These are phyloP conservation scores for Rhamnella rubrinervis DNA, from an alignment of 331 rosid species.

Conservation along the genomic window DNA sequence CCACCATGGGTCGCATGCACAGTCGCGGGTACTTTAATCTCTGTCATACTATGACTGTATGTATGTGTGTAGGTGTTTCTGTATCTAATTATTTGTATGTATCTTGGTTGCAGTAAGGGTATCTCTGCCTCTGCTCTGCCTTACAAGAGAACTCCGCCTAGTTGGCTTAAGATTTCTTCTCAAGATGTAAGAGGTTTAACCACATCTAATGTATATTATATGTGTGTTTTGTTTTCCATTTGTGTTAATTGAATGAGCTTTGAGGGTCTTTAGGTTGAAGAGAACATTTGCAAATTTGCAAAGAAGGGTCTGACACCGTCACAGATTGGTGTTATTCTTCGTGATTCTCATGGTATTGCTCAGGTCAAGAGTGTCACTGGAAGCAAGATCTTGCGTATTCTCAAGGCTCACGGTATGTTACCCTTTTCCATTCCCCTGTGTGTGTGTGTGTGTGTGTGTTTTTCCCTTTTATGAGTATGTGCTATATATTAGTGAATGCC, in stretches of 20 bases:
- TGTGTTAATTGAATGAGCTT: neutral
- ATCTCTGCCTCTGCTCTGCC: slow-evolving; percentile 35
- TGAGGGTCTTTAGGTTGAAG: slow-evolving; percentile 17
- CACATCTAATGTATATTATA: neutral
- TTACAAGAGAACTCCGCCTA: slow-evolving; percentile 30
- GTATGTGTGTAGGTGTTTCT: slow-evolving; percentile 2
- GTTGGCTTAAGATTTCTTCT: slow-evolving; percentile 34
- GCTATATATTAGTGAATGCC: neutral
- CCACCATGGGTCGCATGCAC: slow-evolving; percentile 40
- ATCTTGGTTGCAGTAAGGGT: slow-evolving; percentile 24
- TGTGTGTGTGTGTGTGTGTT: neutral
- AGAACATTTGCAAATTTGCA: slow-evolving; percentile 26
- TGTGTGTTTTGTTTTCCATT: neutral
- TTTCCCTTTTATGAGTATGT: neutral
- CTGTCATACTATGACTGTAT: neutral
- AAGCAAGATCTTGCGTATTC: slow-evolving; percentile 32
- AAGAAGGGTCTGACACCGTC: slow-evolving; percentile 33
- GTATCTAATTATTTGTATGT: neutral
- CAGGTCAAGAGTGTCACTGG: slow-evolving; percentile 31
- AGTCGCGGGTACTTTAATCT: slow-evolving; percentile 24
- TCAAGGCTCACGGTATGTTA: slow-evolving; percentile 24
- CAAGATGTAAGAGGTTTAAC: slow-evolving; percentile 24
- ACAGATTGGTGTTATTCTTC: slow-evolving; percentile 34
- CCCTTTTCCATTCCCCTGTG: neutral
- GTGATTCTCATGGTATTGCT: slow-evolving; percentile 32